A percentile compares a stretch with the other conserved stretches of the same genome.
These are phyloP conservation scores for Taxawa tesnikishii DNA, from an alignment of 2,329 filamentous ascomycete genomes.

Conservation along the genomic window DNA sequence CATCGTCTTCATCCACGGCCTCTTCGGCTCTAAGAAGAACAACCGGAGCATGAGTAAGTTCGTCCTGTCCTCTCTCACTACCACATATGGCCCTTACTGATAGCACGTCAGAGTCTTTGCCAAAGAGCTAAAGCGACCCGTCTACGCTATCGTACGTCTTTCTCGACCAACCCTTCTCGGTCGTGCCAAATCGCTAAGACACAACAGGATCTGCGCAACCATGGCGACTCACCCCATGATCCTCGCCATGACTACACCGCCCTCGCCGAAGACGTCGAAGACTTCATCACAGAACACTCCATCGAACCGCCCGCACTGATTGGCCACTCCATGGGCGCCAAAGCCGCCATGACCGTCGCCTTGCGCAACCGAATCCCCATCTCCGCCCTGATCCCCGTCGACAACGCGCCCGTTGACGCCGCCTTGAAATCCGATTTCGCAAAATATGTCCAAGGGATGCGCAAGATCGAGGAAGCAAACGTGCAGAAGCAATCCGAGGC, in stretches of 20 bases:
- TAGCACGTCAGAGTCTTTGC: constrained; percentile 54
- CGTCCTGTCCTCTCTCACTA: constrained; percentile 20
- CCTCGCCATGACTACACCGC: constrained; percentile 63
- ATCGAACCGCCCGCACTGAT: constrained; percentile 66
- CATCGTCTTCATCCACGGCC: constrained; percentile 80
- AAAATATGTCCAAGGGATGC: constrained; percentile 76
- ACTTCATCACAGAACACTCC: constrained; percentile 61
- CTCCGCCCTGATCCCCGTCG: constrained; percentile 65
- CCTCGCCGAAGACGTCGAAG: constrained; percentile 73
- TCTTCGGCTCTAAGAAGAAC: constrained; percentile 93
- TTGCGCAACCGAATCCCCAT: constrained; percentile 57
- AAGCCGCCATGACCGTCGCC: constrained; percentile 80
- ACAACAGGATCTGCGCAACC: constrained; percentile 72
- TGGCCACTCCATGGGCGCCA: constrained; percentile 95
- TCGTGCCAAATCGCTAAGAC: constrained; percentile 1
- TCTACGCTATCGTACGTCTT: constrained; percentile 61
- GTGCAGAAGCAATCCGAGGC: constrained; percentile 64
- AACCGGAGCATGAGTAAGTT: constrained; percentile 92
- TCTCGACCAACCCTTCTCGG: background rate
- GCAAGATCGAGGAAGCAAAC: constrained; percentile 57
- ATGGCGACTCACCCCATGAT: constrained; percentile 78
- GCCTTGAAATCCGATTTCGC: constrained; percentile 62
- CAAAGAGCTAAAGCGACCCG: constrained; percentile 63
- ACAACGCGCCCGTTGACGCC: constrained; percentile 83
- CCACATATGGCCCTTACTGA: constrained; percentile 2